Conservation (phyloP, 2,329 filamentous ascomycete species). For the Epichloe sp. region DNA sequence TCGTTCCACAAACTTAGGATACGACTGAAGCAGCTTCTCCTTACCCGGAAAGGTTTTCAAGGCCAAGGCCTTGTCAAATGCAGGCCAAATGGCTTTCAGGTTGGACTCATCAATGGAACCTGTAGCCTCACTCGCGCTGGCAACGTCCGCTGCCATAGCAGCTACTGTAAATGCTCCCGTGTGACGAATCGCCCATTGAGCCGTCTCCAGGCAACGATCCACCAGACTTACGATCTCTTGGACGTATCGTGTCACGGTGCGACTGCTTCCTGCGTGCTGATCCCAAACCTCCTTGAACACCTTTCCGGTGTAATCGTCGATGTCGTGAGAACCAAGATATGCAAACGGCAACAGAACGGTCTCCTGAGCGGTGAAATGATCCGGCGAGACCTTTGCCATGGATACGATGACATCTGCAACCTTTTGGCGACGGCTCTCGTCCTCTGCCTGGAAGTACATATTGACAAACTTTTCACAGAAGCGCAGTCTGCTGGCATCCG, state of each 20-base stretch:
- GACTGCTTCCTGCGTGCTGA: slow-evolving; percentile 75
- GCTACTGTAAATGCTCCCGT: slow-evolving; percentile 72
- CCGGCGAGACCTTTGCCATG: slow-evolving; percentile 74
- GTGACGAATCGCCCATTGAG: slow-evolving; percentile 85
- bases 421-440: slow-evolving; percentile 57
- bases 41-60: slow-evolving; percentile 93
- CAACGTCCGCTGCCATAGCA: slow-evolving; percentile 55
- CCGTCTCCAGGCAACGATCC: slow-evolving; percentile 56
- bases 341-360: slow-evolving; percentile 69
- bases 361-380: slow-evolving; percentile 71
- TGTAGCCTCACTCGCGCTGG: slow-evolving; percentile 40
- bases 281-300: slow-evolving; percentile 80
- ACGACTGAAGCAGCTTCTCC: slow-evolving; percentile 67
- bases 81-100: slow-evolving; percentile 61
- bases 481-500: slow-evolving; percentile 33
- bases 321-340: slow-evolving; percentile 79
- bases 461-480: slow-evolving; percentile 44
- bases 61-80: slow-evolving; percentile 65
- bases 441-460: slow-evolving; percentile 72
- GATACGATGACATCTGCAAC: slow-evolving; percentile 74
- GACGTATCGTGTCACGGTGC: slow-evolving; percentile 72
- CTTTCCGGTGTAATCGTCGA: slow-evolving; percentile 63
- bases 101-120: slow-evolving; percentile 47
- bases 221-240: slow-evolving; percentile 65
- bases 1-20: slow-evolving; percentile 63